Conservation (phyloP, 176 grass and related monocot genomes). For the Triticum dicoccoides region DNA sequence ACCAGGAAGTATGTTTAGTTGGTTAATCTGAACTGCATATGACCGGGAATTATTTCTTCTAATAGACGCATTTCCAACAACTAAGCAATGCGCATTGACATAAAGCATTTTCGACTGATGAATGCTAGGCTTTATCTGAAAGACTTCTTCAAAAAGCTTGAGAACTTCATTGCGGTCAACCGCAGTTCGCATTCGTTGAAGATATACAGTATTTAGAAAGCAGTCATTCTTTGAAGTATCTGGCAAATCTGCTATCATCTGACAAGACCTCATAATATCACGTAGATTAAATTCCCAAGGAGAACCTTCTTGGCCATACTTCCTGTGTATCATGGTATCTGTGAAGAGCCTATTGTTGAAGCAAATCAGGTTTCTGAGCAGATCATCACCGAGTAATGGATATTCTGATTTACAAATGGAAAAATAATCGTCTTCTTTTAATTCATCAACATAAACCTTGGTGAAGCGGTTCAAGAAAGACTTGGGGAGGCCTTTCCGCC, state of each 20-base stretch:
- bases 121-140: conserved; percentile 48
- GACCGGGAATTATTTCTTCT: conserved; percentile 63
- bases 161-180: conserved; percentile 76
- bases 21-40: conserved; percentile 50
- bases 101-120: conserved; percentile 63
- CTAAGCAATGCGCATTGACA: conserved; percentile 63
- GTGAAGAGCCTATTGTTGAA: conserved; percentile 75
- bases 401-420: conserved; percentile 65
- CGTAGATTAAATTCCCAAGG: conserved; percentile 99
- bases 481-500: conserved; percentile 85
- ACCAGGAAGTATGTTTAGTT: conserved; percentile 75
- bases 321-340: conserved; percentile 82
- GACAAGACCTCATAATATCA: conserved; percentile 87
- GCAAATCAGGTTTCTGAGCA: conserved; percentile 69
- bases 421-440: conserved; percentile 81
- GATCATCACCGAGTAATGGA: conserved; percentile 40
- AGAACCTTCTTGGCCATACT: conserved; percentile 87
- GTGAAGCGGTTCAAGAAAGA: conserved; percentile 95
- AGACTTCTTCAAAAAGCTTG: conserved; percentile 78
- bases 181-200: conserved; percentile 84
- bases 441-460: conserved; percentile 94
- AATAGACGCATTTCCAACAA: conserved; percentile 65
- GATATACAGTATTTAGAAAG: conserved; percentile 85
- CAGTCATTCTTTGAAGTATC: conserved; percentile 49
- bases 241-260: conserved; percentile 59